Conservation (phyloP, 345 rosid genomes). For the sweet orange (Citrus sinensis) region DNA sequence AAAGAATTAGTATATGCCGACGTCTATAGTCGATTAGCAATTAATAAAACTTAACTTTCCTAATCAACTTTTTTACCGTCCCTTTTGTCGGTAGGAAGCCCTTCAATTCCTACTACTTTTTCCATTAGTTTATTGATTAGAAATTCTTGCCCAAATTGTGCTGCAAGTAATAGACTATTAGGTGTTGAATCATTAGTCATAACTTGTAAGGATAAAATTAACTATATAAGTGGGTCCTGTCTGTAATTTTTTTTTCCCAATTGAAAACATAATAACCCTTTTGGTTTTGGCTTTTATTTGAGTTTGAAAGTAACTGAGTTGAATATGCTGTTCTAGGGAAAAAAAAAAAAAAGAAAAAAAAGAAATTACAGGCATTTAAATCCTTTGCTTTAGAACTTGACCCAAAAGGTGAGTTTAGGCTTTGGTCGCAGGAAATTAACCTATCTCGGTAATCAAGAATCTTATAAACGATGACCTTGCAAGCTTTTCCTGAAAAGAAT, state of each 20-base stretch:
- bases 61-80: background rate
- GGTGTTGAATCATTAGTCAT: background rate
- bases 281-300: too few relatives aligned
- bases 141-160: background rate
- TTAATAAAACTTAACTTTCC: background rate
- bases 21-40: background rate
- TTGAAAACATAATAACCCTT: background rate
- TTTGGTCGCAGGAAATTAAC: background rate
- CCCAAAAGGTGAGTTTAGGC: background rate
- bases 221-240: background rate
- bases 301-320: background rate
- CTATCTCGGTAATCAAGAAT: background rate
- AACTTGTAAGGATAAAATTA: background rate
- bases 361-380: background rate
- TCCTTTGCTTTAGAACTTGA: conserved; percentile 6
- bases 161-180: background rate
- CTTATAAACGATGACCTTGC: background rate
- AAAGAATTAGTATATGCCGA: background rate
- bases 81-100: conserved; percentile 12
- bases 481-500: background rate
- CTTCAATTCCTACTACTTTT: background rate
- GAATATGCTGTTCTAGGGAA: background rate
- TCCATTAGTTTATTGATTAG: background rate
- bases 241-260: background rate
- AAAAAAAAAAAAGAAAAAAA: accelerated